A percentile compares a stretch with the other conserved stretches of the same genome.
phyloP scores from a whole-genome alignment of 2,329 filamentous ascomycete genomes.

The Xylaria sp. region DNA sequence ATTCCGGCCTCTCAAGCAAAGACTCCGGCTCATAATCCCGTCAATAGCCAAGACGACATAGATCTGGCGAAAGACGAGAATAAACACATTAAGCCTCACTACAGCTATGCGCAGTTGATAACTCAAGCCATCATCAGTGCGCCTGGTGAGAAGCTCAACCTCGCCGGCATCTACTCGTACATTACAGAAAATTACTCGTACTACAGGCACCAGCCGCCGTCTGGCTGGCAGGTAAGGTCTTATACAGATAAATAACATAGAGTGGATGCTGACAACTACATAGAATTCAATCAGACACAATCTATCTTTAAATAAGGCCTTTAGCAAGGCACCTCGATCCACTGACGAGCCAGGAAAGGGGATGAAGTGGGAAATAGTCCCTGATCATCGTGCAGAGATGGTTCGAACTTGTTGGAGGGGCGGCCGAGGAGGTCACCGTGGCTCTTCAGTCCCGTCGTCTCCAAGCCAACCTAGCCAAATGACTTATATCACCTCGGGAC shows the following conservation, averaged over 20 bases:
- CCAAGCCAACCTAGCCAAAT: conserved; percentile 65
- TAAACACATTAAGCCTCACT: conserved; percentile 92
- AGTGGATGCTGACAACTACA: conserved; percentile 42
- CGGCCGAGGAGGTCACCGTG: conserved; percentile 71
- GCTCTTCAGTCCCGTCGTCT: conserved; percentile 78
- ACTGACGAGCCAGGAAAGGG: conserved; percentile 98
- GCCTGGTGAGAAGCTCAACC: conserved; percentile 85
- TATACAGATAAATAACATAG: background rate
- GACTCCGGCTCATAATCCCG: conserved; percentile 54
- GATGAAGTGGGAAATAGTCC: conserved; percentile 97
- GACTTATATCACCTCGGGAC: conserved; percentile 70
- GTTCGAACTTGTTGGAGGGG: conserved; percentile 75
- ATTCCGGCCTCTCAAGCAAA: conserved; percentile 50
- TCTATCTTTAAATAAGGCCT: conserved; percentile 91
- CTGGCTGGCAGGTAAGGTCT: conserved; percentile 86
- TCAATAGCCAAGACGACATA: conserved; percentile 65
- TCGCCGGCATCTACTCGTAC: conserved; percentile 93
- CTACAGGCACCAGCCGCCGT: conserved; percentile 78
- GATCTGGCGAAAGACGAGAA: conserved; percentile 86
- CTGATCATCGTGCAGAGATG: conserved; percentile 88
- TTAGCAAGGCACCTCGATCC: conserved; percentile 90
- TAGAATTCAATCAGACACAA: conserved; percentile 98
- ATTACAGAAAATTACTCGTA: conserved; percentile 94
- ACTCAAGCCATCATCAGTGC: conserved; percentile 93
- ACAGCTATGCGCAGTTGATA: conserved; percentile 96